These are phyloP conservation scores for Fusarium clavum DNA, from an alignment of 2,329 filamentous ascomycete species.

Conservation along the genomic window DNA sequence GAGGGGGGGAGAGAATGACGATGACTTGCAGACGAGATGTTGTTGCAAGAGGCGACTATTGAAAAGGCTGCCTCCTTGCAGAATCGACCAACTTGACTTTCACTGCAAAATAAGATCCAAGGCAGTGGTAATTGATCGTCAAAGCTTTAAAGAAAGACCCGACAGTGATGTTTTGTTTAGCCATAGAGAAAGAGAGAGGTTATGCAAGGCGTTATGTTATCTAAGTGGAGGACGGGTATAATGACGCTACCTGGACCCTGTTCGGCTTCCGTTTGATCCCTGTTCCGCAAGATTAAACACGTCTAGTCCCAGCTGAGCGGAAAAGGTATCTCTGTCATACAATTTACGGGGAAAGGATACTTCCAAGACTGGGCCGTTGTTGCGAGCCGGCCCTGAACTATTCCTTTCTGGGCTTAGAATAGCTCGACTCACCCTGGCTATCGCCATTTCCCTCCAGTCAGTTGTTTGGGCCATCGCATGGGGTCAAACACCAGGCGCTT, in stretches of 20 bases:
- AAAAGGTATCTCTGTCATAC: conserved; percentile 30
- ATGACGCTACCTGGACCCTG: conserved; percentile 36
- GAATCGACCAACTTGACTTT: background rate
- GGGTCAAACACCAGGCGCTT: conserved; percentile 44
- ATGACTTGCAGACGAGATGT: conserved; percentile 21
- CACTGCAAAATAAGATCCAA: background rate
- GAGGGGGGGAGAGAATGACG: conserved; percentile 26
- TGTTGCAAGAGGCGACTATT: background rate
- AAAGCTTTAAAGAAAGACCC: conserved; percentile 5
- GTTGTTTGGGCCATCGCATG: conserved; percentile 35
- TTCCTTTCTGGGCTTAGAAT: conserved; percentile 11
- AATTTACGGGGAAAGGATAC: conserved; percentile 22
- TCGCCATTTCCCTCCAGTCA: conserved; percentile 44
- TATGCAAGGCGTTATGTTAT: conserved; percentile 16
- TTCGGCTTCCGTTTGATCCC: conserved; percentile 41
- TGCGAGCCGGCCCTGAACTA: conserved; percentile 32
- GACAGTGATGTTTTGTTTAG: conserved; percentile 16
- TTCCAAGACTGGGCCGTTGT: conserved; percentile 19
- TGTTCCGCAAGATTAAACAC: conserved; percentile 49
- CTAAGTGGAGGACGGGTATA: conserved; percentile 30
- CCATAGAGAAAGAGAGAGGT: background rate
- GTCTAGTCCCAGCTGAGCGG: conserved; percentile 20
- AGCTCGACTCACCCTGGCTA: conserved; percentile 37
- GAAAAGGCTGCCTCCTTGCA: conserved; percentile 17
- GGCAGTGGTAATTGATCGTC: conserved; percentile 2